Base-by-base conservation (phyloP, 2,329 filamentous ascomycete genomes). In the Claviceps sp. region DNA sequence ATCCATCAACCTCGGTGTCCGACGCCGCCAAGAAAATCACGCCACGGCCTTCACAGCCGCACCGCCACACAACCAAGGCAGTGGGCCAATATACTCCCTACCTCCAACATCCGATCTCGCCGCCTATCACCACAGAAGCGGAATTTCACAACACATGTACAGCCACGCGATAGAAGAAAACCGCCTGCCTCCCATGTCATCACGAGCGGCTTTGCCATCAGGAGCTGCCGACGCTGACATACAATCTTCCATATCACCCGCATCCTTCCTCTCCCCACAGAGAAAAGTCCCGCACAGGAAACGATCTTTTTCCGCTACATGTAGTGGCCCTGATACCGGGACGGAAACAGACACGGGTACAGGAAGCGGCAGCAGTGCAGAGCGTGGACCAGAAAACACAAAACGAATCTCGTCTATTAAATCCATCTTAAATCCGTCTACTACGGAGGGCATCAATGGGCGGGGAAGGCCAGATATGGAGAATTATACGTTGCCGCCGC, bases 371-470 rank as follows among this genome's bases (percentile, higher is more conserved):
- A 73, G 72, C n/a, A 53, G 58, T 7, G 60, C 63, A 37, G 69
- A 73, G 40, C 59, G 61, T n/a, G 68, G 69, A 2, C 67, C 71
- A 24, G 74, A 80, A 26, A 68, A 68, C 40, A 68, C 78, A 43
- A 76, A 85, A 62, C 80, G 85, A 14, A 68, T 89, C 4, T 87
- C 82, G 17, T 87, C 84, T 3, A 89, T 89, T 55, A 86, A 83
- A 57, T 86, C 85, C 5, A 84, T 89, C 45, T 69, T 90, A 13
- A 89, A 89, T 56, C 81, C 81, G 2, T 60, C 68, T 16, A 60
- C 56, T 7, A 57, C 56, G n/a, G 56, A 58, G n/a, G 55, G 58
- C 19, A 57, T 56, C 8, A 56, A 54, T 17, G 52, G 58, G 24
- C 54, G 55, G 17, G 67, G 71, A 55, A 63, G 68, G 53, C 61